Evolutionary conservation across 2,329 filamentous ascomycete genomes (phyloP), one percentile per base, ranked within the genome.

Genomic region (Pseudocercospora ulei): DNA sequence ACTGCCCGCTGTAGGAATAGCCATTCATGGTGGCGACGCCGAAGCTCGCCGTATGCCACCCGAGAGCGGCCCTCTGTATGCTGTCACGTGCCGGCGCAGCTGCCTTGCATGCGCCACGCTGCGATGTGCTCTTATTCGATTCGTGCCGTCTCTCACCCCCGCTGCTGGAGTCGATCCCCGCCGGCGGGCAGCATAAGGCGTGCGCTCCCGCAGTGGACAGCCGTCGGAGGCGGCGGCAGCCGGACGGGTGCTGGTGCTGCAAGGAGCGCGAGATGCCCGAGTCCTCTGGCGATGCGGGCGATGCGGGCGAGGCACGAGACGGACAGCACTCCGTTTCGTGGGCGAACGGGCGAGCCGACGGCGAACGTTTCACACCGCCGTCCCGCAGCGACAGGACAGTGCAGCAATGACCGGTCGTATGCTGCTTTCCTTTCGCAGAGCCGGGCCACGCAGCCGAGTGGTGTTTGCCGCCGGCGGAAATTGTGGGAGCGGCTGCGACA

Each of bases 1-100:
- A 56, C 40, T 39, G 46, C 28, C 46, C 48, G 41, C 50, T 48
- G 48, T 56, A 57, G 24, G 43, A 36, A 44, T 53, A 59, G 39
- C 52, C 55, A 49, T 59, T 58, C 56, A 59, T 59, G 30, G 19
- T 48, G 35, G 30, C 38, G 33, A 20, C 29, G 16, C 14, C 13
- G 24, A 27, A 11, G 8, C 18, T n/a, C n/a, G 18, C 5, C 14
- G 17, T 16, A n/a, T 12, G 29, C 29, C 22, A 33, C 29, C 29
- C 22, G 22, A 33, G 5, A 33, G 29, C 17, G 22, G 29, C 29
- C 9, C 17, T 19, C 9, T 3, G 18, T 31, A 11, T 20, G 17
- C 14, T 2, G 19, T 12, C 2, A 33, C 18, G 29, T 22, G n/a
- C 16, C 28, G 8, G 28, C 16, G 17, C 28, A 31, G 28, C 28